Evolutionary conservation across 495 filamentous ascomycete species (phyloP), one percentile per base, ranked within the genome.

Genomic region (Amniculicola lignicola): DNA sequence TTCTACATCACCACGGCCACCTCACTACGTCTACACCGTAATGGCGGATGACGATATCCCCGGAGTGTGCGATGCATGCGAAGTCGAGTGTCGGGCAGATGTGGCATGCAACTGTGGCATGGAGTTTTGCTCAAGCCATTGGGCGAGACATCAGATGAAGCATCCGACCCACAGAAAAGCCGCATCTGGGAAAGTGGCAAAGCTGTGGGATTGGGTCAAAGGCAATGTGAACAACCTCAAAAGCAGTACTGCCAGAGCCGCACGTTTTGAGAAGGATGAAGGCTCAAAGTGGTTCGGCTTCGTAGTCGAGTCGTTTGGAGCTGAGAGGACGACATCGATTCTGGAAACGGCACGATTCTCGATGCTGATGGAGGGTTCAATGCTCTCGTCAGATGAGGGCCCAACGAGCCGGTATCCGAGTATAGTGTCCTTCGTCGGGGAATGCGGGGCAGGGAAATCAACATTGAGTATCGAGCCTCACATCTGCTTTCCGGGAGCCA

Each of bases 391-490:
- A 9, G 18, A 33, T 9, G n/a, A 33, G 9, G n/a, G 29, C n/a
- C 40, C 40, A 1, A 1, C n/a, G 12, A 28, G 38, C 14, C 48
- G 40, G 16, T 51, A 18, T 16, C 48, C 48, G 4, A 51, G 48
- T 18, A 18, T 51, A 1, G 48, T 51, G 10, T 51, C 48, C 16
- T 51, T 51, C 21, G 38, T 51, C 31, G 48, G 48, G 10, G 48
- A 51, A 12, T 40, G 29, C 6, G 48, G 48, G 1, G 35, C 48
- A 1, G 48, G 48, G 22, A 51, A 51, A 24, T 51, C 48, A 1
- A 51, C 48, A 14, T 40, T 51, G 21, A 42, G 33, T 33, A 33
- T 33, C 9, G 9, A 9, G 29, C 29, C n/a, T 33, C n/a, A 9
- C 29, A 9, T 33, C 29, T n/a, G 7, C 29, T 9, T 33, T n/a